Base-by-base conservation (phyloP, 768 basidiomycete genomes). In the Lactarius hatsudake region DNA sequence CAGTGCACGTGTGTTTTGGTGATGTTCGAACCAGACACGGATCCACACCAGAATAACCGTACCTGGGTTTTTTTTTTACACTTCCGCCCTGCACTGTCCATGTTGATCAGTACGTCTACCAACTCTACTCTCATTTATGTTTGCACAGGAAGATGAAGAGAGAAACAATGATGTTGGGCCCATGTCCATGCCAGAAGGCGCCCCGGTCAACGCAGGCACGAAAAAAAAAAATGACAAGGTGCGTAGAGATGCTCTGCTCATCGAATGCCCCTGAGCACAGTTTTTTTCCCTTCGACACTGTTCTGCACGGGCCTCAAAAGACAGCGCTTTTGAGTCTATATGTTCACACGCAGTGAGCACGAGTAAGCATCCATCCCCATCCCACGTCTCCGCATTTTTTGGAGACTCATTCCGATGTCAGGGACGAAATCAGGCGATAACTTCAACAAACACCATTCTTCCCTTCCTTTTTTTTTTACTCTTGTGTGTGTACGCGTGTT, bases 371-470 rank as follows among this genome's bases (percentile, higher is more conserved):
- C 54, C 38, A 51, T 57, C 18, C 30, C 20, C 38, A 51, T 57
- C 18, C 30, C n/a, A 61, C 63, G 23, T 61, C 34, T 45, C 20
- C n/a, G 13, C 10, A 20, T 10, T 28, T 54, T 5, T 20, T 28
- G 30, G 30, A 30, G 30, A 4, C 45, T 48, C 45, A 48, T n/a
- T n/a, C 40, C 40, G n/a, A 7, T 3, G 9, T 45, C 74, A 95
- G 92, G 75, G 93, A 96, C 71, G 87, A 96, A 93, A 77, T 85
- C 86, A 1, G 87, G 87, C 36, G 96, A 98, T 72, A 89, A 98
- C 63, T 98, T 98, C 85, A 99, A 99, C 76, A 97, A 99, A 78
- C 85, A 91, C 56, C 97, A n/a, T n/a, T n/a, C n/a, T n/a, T n/a
- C n/a, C n/a, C n/a, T n/a, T n/a, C n/a, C n/a, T n/a, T n/a, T n/a